Base-by-base conservation (phyloP, 768 basidiomycete genomes). In the Kwoniella dejecticola region DNA sequence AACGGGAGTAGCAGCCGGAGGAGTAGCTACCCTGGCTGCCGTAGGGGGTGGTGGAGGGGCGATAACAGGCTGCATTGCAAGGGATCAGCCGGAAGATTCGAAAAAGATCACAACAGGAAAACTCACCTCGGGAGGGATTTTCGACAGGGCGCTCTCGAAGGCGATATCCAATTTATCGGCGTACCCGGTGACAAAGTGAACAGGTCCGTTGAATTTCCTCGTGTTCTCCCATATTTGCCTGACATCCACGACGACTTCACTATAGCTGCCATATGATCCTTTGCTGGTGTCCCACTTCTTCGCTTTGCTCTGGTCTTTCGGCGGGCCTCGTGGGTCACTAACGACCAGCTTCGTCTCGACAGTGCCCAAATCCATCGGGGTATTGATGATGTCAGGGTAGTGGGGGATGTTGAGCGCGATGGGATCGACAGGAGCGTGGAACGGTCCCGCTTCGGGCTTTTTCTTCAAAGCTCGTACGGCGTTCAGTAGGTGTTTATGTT, bases 281-380 rank as follows among this genome's bases (percentile, higher is more conserved):
- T 76, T 72, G 68, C 68, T 72, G 29, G 47, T 52, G 50, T 71
- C 76, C 65, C 67, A 68, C 58, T 76, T 66, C 41, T 40, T 47
- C 65, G 69, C 58, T 62, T 68, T 67, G 53, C 63, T 72, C 63
- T 76, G 75, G 41, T 74, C 74, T 56, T 75, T 77, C 11, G 70
- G 69, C 12, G 69, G 89, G 73, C 90, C 92, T 53, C 81, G 69
- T 2, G 89, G 87, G 71, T 91, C 94, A 13, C 90, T 90, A 0
- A 88, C 85, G 31, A 67, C 54, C 42, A 98, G 83, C 80, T 97
- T 96, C 71, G 85, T 85, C 80, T 98, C 95, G 60, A 97, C 85
- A 44, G 95, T 96, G 2, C 86, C 84, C 46, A 99, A 84, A 77
- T 98, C 96, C 91, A 97, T 97, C 0, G 96, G 96, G 26, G 83